Evolutionary conservation across 495 filamentous ascomycete genomes (phyloP).

Genomic region (Penicillium bialowiezense): DNA sequence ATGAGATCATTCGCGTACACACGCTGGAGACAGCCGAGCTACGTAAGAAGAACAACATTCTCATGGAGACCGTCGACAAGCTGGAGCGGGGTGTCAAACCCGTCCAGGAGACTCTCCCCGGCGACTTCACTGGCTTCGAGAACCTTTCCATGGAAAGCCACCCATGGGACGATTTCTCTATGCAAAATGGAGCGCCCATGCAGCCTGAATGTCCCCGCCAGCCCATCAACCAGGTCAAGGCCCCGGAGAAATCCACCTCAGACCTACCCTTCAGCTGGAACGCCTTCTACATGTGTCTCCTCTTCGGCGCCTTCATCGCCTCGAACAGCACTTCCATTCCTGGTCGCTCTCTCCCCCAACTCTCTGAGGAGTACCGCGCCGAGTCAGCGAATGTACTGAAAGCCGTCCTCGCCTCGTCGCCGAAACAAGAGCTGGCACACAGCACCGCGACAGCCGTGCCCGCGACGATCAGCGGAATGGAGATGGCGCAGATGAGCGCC

Average conservation of each 20-base stretch:
- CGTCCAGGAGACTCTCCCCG: conserved; percentile 57
- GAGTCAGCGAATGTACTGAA: conserved; percentile 90
- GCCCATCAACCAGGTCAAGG: conserved; percentile 25
- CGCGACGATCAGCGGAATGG: conserved; percentile 43
- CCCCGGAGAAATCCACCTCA: conserved; percentile 67
- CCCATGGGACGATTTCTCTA: conserved; percentile 77
- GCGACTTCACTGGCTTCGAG: conserved; percentile 78
- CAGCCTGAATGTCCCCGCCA: conserved; percentile 8
- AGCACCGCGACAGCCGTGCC: conserved; percentile 34
- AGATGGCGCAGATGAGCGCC: conserved; percentile 52
- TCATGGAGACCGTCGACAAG: conserved; percentile 81
- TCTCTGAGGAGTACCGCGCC: conserved; percentile 89
- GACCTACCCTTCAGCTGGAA: conserved; percentile 58
- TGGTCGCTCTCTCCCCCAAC: conserved; percentile 65
- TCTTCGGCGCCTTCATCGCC: conserved; percentile 94
- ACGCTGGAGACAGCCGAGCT: conserved; percentile 92
- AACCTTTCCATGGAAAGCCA: conserved; percentile 71
- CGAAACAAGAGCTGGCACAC: conserved; percentile 27
- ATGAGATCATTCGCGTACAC: conserved; percentile 83
- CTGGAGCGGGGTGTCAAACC: conserved; percentile 66
- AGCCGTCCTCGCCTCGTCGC: conserved; percentile 71
- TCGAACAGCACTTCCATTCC: conserved; percentile 69
- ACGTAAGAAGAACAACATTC: conserved; percentile 89
- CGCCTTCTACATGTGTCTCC: conserved; percentile 73
- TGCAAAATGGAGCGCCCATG: conserved; percentile 58